Evolutionary conservation across 768 basidiomycete species (phyloP), one percentile per base, ranked within the genome.

Genomic region (Rossbeevera mucosa): DNA sequence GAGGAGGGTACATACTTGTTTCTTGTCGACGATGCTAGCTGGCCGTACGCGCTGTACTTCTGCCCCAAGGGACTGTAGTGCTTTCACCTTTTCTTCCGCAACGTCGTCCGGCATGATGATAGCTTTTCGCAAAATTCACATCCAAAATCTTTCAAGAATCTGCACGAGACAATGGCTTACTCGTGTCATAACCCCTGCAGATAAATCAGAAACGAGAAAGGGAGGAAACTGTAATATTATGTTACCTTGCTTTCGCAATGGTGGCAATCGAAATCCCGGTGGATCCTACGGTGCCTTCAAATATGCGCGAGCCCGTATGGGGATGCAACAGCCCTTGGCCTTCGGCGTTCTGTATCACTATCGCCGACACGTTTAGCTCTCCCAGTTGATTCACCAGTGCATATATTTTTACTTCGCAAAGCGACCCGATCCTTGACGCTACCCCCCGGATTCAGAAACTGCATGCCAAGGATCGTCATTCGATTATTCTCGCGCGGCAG

Each of bases 361-460:
- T 16, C 24, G 16, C 28, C 4, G 24, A 22, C n/a, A 21, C 6
- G 29, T 44, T 44, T 11, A 52, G 43, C 36, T 28, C 44, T 44
- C 1, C n/a, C 11, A 21, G 22, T 50, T 55, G 20, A 2, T 4
- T 1, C 14, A 1, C 18, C 40, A 26, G 44, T 36, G 54, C 30
- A 45, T 44, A 53, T 42, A 20, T 12, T 4, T 8, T n/a, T 63
- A 96, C 94, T 91, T 68, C 84, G 80, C 54, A 97, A 68, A 0
- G 94, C 95, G n/a, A 98, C 95, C 26, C 96, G 82, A 68, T 99
- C 96, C 68, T 99, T 99, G 46, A 97, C 89, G 49, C 94, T 97
- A 36, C 96, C 96, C 22, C 95, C 95, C 1, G 96, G 95, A 69
- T 99, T 99, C 54, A 98, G 66, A 65, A 86, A 99, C 92, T 98